Base-by-base conservation (phyloP, 2,329 filamentous ascomycete species). In the Clonostachys rhizophaga region DNA sequence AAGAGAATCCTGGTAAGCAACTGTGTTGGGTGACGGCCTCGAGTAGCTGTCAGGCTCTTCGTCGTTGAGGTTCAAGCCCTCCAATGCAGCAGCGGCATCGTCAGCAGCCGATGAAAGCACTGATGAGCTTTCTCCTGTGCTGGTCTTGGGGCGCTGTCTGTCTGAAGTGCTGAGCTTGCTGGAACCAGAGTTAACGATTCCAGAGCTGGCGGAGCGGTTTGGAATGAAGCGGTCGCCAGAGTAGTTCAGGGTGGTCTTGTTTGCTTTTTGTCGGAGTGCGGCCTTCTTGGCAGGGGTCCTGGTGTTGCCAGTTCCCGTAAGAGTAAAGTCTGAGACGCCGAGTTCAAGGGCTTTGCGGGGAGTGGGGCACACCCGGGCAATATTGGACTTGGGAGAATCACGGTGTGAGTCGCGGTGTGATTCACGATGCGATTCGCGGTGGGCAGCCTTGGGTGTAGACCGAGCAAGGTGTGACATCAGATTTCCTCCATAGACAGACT, bases 331-430 rank as follows among this genome's bases (percentile, higher is more conserved):
- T 39, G 91, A 96, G 34, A 96, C 85, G 55, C 90, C 91, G 39
- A 96, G 81, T 68, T 97, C 92, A 37, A 97, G 79, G 42, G 76
- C 79, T 66, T 87, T 89, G 60, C 89, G 87, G 17, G 92, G 91
- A 40, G 89, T 91, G 49, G 84, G 79, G 48, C 82, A 80, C 40
- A 73, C 72, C 54, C 84, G 83, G 55, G 87, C 89, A 66, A 96
- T 96, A 76, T 96, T 97, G 50, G 91, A 96, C 76, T 97, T 97
- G 64, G 91, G 91, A 3, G 92, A 96, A 64, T 94, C 88, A 30
- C 24, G 24, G 24, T 30, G 24, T 30, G 24, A 30, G 24, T 30
- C 44, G 88, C 86, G 66, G 89, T 86, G 40, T 92, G 87, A 30
- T 30, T 30, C 24, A 30, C 24, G 24, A 66, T 89, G 86, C 39